Evolutionary conservation across 2,329 filamentous ascomycete species (phyloP).

Genomic region (Alternaria burnsii): DNA sequence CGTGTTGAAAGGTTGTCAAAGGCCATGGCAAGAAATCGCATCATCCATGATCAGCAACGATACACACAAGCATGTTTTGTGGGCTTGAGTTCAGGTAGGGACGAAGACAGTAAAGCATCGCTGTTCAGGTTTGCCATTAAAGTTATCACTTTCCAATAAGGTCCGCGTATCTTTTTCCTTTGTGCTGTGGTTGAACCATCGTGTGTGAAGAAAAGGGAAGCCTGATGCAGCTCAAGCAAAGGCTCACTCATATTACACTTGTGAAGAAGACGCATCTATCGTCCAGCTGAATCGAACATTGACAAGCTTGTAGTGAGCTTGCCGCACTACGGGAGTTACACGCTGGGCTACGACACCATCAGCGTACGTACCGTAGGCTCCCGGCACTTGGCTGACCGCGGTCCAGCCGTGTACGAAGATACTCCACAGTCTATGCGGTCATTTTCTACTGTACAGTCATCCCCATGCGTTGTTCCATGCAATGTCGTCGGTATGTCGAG

Average conservation of each 20-base stretch:
- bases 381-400: slow-evolving; percentile 31
- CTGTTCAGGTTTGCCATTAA: background rate
- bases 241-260: slow-evolving; percentile 39
- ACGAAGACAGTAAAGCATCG: background rate
- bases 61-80: background rate
- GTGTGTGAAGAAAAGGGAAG: slow-evolving; percentile 13
- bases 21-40: background rate
- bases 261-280: slow-evolving; percentile 26
- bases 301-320: slow-evolving; percentile 39
- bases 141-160: background rate
- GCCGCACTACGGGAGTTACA: slow-evolving; percentile 27
- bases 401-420: slow-evolving; percentile 30
- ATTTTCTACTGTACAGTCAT: slow-evolving; percentile 20
- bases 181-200: slow-evolving; percentile 13
- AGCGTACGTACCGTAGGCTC: slow-evolving; percentile 37
- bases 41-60: background rate
- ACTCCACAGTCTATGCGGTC: slow-evolving; percentile 33
- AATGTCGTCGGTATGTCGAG: slow-evolving; percentile 25
- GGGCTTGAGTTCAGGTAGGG: background rate
- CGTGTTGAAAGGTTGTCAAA: background rate
- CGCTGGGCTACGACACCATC: background rate
- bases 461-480: slow-evolving; percentile 25
- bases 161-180: background rate
- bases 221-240: slow-evolving; percentile 28
- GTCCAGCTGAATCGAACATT: slow-evolving; percentile 29